These are phyloP conservation scores for Escovopsis sp. DNA, from an alignment of 2,329 filamentous ascomycete genomes.

Conservation along the genomic window DNA sequence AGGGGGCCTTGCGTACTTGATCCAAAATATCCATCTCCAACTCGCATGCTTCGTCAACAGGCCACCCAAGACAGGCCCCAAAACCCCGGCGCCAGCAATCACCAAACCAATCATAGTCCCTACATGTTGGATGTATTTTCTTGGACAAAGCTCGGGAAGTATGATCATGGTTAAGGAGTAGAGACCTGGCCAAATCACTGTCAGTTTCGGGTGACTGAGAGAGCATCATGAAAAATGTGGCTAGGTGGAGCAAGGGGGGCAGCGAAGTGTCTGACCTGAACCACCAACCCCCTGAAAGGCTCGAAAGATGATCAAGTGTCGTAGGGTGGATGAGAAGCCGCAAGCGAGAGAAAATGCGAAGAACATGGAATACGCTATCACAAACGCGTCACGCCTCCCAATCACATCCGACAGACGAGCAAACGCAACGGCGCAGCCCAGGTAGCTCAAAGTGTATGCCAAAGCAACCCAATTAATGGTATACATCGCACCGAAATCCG, in stretches of 20 bases:
- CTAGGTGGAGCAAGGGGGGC: not conserved
- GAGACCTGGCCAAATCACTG: conserved; percentile 20
- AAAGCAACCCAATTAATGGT: conserved; percentile 40
- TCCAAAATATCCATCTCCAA: conserved; percentile 45
- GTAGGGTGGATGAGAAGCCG: conserved; percentile 19
- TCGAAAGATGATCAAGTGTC: conserved; percentile 34
- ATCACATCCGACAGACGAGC: conserved; percentile 40
- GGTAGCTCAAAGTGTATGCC: conserved; percentile 40
- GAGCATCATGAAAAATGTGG: not conserved
- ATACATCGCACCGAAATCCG: conserved; percentile 31
- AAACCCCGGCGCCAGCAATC: conserved; percentile 31
- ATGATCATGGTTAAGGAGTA: conserved; percentile 43
- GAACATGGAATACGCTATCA: conserved; percentile 37
- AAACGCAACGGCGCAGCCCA: conserved; percentile 41
- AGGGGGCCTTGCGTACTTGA: conserved; percentile 31
- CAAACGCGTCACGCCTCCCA: conserved; percentile 37
- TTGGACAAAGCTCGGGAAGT: conserved; percentile 34
- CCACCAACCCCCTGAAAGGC: conserved; percentile 38
- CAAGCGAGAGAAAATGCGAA: conserved; percentile 42
- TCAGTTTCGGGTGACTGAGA: no score
- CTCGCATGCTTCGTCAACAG: conserved; percentile 32
- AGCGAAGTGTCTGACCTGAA: conserved; percentile 22
- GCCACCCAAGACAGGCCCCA: conserved; percentile 38
- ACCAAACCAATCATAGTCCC: conserved; percentile 34
- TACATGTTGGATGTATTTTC: conserved; percentile 25